These are phyloP conservation scores for Geotrichum aggregatum DNA, from an alignment of 1,139 yeast genomes.

Conservation along the genomic window DNA sequence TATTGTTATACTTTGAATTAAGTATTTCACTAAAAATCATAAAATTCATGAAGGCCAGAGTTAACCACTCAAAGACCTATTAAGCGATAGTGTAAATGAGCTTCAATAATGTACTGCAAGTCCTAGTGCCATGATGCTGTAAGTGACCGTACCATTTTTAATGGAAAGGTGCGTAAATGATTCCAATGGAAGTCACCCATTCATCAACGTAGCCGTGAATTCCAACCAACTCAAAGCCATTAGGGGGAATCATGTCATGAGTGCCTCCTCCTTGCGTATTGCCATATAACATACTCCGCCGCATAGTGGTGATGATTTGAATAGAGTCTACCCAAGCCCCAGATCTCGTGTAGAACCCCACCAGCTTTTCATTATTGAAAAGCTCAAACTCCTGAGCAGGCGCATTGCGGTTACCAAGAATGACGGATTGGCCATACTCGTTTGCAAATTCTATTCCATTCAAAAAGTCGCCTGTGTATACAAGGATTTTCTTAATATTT, in stretches of 20 bases:
- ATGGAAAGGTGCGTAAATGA: slow-evolving; percentile 42
- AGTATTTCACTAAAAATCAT: no score
- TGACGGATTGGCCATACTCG: background rate
- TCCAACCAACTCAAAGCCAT: slow-evolving; percentile 56
- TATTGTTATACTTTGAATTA: no score
- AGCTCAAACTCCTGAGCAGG: slow-evolving; percentile 55
- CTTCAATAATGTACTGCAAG: no score
- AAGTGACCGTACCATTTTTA: background rate
- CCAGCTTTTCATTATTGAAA: slow-evolving; percentile 53
- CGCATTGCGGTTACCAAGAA: slow-evolving; percentile 55
- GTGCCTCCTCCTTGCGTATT: slow-evolving; percentile 64
- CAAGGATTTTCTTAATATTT: background rate
- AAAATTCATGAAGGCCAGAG: no score
- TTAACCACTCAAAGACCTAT: no score
- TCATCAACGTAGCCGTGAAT: slow-evolving; percentile 58
- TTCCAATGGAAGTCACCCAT: slow-evolving; percentile 74
- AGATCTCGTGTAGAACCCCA: slow-evolving; percentile 58
- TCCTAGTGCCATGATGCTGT: background rate
- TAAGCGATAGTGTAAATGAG: no score
- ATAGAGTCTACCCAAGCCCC: slow-evolving; percentile 93
- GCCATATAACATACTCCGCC: slow-evolving; percentile 45
- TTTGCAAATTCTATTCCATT: background rate
- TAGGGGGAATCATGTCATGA: slow-evolving; percentile 57
- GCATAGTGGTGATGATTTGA: slow-evolving; percentile 52
- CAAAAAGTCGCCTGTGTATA: background rate